A percentile compares a stretch with the other conserved stretches of the same genome.
Conservation (phyloP, 164 flowering plant species). For the Buxus sempervirens region DNA sequence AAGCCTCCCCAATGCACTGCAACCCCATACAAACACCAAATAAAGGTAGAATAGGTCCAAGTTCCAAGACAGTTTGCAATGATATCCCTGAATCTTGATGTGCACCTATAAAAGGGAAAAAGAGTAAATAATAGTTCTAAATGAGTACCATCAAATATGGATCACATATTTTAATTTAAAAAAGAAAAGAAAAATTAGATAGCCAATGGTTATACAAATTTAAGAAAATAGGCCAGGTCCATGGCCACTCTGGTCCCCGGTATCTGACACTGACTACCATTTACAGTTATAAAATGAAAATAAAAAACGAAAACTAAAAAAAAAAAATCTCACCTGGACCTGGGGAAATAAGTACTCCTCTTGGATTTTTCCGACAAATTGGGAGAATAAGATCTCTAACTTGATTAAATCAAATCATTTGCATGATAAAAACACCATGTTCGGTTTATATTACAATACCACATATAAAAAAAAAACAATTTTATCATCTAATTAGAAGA, state of each 20-base stretch:
- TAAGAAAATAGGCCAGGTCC: no score
- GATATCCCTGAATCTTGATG: constrained; percentile 99
- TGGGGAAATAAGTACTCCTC: constrained; percentile 94
- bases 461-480: neutral
- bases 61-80: constrained; percentile 81
- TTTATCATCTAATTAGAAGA: neutral
- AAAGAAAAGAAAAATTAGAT: no score
- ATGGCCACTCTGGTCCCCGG: no score
- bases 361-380: constrained; percentile 69
- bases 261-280: no score
- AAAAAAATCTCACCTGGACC: constrained; percentile 78
- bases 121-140: neutral
- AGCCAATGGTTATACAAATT: no score
- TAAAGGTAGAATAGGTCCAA: constrained; percentile 79
- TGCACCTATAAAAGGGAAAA: constrained; percentile 41
- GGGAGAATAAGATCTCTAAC: constrained; percentile 1
- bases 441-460: neutral
- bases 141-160: neutral
- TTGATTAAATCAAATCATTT: no score
- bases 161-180: neutral
- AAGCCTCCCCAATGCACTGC: constrained; percentile 99
- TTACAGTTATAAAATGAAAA: no score
- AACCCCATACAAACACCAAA: constrained; percentile 99
- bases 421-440: no score
- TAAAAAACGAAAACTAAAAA: no score